Evolutionary conservation across 352 stramenopile genomes (phyloP).

Genomic region (Plasmopara viticola): DNA sequence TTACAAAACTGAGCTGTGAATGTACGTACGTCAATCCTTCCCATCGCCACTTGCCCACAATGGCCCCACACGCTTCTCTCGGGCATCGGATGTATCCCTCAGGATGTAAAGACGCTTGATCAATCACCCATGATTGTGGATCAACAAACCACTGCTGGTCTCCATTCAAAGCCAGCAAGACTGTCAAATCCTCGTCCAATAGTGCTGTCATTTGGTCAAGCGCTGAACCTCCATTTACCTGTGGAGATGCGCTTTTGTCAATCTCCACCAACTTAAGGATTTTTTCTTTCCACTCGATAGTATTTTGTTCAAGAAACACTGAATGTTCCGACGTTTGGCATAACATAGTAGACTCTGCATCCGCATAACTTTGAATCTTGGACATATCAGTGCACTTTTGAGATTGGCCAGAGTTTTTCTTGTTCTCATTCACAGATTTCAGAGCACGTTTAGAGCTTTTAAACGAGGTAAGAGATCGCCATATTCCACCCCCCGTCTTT

Average conservation of each 20-base stretch:
- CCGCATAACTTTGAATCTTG: conserved; percentile 13
- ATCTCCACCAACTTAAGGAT: conserved; percentile 21
- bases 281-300: conserved; percentile 28
- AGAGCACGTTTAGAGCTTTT: conserved; percentile 25
- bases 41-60: conserved; percentile 53
- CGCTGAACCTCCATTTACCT: conserved; percentile 9
- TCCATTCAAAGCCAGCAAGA: conserved; percentile 17
- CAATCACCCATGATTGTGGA: conserved; percentile 40
- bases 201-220: conserved; percentile 24
- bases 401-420: conserved; percentile 10
- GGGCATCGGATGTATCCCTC: conserved; percentile 39
- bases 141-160: conserved; percentile 49
- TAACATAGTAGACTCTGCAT: conserved; percentile 1
- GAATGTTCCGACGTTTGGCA: conserved; percentile 12
- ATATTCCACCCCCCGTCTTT: conserved; percentile 21
- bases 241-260: conserved; percentile 5
- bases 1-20: background rate
- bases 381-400: conserved; percentile 8
- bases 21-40: conserved; percentile 33
- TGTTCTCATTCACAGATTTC: conserved; percentile 21
- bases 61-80: conserved; percentile 26
- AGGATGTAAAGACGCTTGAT: conserved; percentile 10
- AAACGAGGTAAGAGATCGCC: conserved; percentile 36
- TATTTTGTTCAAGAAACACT: conserved; percentile 30
- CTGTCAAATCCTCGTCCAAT: conserved; percentile 29